These are phyloP conservation scores for Linum tenue DNA, from an alignment of 345 rosid genomes.

Conservation along the genomic window DNA sequence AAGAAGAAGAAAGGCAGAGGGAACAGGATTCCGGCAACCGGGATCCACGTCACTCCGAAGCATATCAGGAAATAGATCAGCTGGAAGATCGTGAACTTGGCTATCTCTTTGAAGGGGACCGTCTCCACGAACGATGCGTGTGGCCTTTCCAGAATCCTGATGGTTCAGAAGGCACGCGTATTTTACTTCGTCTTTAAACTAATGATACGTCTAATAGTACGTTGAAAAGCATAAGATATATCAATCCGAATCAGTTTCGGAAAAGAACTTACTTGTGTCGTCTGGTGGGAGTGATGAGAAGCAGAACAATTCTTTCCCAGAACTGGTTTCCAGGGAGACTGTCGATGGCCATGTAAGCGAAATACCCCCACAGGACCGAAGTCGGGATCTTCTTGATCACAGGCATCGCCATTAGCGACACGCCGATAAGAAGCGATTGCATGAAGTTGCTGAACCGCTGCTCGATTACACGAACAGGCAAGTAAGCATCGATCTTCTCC, in stretches of 20 bases:
- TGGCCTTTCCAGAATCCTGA: slow-evolving; percentile 39
- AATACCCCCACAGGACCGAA: slow-evolving; percentile 38
- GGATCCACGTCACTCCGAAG: slow-evolving; percentile 34
- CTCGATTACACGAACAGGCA: slow-evolving; percentile 33
- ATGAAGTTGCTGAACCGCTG: slow-evolving; percentile 31
- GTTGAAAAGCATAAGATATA: neutral
- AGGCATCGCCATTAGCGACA: slow-evolving; percentile 21
- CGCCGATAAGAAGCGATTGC: slow-evolving; percentile 21
- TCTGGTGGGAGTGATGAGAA: slow-evolving; percentile 21
- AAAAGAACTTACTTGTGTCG: slow-evolving; percentile 20
- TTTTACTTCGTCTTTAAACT: neutral
- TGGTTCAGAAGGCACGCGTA: neutral
- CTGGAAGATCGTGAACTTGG: slow-evolving; percentile 29
- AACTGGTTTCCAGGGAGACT: slow-evolving; percentile 34
- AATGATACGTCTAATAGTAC: neutral
- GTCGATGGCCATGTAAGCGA: slow-evolving; percentile 35
- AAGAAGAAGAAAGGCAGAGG: slow-evolving; percentile 33
- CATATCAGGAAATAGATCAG: slow-evolving; percentile 23
- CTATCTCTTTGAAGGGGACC: slow-evolving; percentile 25
- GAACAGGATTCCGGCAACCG: slow-evolving; percentile 31
- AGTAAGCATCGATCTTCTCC: slow-evolving; percentile 20
- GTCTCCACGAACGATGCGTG: slow-evolving; percentile 39
- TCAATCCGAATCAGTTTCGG: neutral
- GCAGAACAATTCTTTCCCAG: slow-evolving; percentile 30
- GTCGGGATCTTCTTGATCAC: slow-evolving; percentile 27